Percentiles rank a stretch among this genome's conserved stretches.
Evolutionary conservation across 352 stramenopile genomes (phyloP).

Genomic region (Phytopythium vexans): DNA sequence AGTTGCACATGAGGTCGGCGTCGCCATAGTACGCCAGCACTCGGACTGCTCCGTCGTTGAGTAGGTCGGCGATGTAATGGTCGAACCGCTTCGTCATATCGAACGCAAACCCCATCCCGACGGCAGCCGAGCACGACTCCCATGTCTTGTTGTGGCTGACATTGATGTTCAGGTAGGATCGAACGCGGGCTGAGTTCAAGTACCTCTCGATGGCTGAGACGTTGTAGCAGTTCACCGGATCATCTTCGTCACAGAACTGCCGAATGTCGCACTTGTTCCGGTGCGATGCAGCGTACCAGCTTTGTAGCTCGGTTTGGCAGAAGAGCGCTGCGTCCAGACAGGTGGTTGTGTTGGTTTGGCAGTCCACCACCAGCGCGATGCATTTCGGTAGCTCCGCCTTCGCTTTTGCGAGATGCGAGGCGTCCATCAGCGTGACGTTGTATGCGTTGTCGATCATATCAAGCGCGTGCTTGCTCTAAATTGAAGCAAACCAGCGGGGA

Average conservation of each 20-base stretch:
- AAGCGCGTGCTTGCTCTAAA: slow-evolving; percentile 23
- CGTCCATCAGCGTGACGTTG: slow-evolving; percentile 40
- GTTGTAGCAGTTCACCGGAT: slow-evolving; percentile 22
- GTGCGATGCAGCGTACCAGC: slow-evolving; percentile 10
- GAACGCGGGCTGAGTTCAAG: slow-evolving; percentile 47
- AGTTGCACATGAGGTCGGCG: slow-evolving; percentile 96
- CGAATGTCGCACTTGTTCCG: slow-evolving; percentile 66
- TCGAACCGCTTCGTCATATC: slow-evolving; percentile 94
- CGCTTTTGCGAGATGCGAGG: slow-evolving; percentile 17
- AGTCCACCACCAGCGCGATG: slow-evolving; percentile 22
- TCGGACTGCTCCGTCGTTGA: slow-evolving; percentile 45
- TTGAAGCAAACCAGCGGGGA: not conserved
- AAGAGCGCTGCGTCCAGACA: slow-evolving; percentile 21
- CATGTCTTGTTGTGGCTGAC: slow-evolving; percentile 43
- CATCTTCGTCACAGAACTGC: slow-evolving; percentile 19
- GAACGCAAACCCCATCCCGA: slow-evolving; percentile 20
- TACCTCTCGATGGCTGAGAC: slow-evolving; percentile 26
- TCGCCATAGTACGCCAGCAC: slow-evolving; percentile 97
- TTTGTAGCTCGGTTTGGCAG: slow-evolving; percentile 18
- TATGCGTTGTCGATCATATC: slow-evolving; percentile 67
- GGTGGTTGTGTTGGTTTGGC: slow-evolving; percentile 17
- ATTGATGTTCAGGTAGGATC: slow-evolving; percentile 22
- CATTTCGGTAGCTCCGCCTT: slow-evolving; percentile 21
- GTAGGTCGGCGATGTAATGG: slow-evolving; percentile 79
- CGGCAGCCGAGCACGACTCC: slow-evolving; percentile 24